Conservation (phyloP, 202 grass and related monocot species). For the Zoysia matrella region DNA sequence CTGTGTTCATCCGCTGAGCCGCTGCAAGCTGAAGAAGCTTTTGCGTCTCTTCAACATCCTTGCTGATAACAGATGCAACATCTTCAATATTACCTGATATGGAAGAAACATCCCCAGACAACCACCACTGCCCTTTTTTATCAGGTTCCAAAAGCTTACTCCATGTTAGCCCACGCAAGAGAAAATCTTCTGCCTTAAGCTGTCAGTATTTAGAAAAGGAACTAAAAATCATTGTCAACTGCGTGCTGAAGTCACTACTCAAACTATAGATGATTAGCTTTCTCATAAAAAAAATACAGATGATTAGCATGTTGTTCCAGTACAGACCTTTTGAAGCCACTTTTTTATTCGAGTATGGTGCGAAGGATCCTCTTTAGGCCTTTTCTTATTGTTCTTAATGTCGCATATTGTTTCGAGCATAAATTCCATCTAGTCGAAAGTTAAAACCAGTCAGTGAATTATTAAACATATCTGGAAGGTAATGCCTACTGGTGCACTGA, state of each 20-base stretch:
- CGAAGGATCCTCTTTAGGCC: conserved; percentile 75
- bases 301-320: neutral
- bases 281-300: neutral
- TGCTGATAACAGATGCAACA: conserved; percentile 62
- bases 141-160: conserved; percentile 79
- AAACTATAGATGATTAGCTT: too few species aligned
- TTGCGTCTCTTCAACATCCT: conserved; percentile 71
- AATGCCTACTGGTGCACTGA: conserved; percentile 21
- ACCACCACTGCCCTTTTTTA: conserved; percentile 98
- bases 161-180: conserved; percentile 79
- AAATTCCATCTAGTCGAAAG: conserved; percentile 82
- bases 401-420: conserved; percentile 93
- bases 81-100: conserved; percentile 58
- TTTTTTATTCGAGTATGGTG: conserved; percentile 84
- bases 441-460: conserved; percentile 38
- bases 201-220: conserved; percentile 42
- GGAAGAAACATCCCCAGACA: conserved; percentile 64
- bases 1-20: conserved; percentile 93
- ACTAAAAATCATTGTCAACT: conserved; percentile 24
- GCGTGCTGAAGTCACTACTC: conserved; percentile 3
- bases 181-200: conserved; percentile 74
- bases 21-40: conserved; percentile 90
- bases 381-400: conserved; percentile 97
- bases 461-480: conserved; percentile 28
- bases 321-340: conserved; percentile 92